A percentile compares a stretch with the other conserved stretches of the same genome.
These are phyloP conservation scores for Starmera quercuum DNA, from an alignment of 805 yeast genomes.

Conservation along the genomic window DNA sequence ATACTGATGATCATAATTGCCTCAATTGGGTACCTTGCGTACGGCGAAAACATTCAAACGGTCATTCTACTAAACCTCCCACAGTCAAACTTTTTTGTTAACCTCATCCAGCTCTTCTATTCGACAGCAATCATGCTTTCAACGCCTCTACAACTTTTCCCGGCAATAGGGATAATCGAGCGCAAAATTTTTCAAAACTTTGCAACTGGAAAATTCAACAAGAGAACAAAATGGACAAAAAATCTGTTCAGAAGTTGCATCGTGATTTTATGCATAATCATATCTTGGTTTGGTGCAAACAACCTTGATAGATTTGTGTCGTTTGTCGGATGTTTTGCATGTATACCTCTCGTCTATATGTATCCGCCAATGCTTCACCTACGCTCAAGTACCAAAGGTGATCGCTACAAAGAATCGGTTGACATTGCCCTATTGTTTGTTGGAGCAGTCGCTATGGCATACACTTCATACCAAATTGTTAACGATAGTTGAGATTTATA, in stretches of 20 bases:
- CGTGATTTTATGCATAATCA: slow-evolving; percentile 44
- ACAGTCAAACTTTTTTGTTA: slow-evolving; percentile 53
- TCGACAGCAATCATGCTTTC: slow-evolving; percentile 69
- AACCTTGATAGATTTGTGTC: slow-evolving; percentile 70
- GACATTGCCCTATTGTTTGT: slow-evolving; percentile 44
- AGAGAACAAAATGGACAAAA: slow-evolving; percentile 55
- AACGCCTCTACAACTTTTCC: slow-evolving; percentile 75
- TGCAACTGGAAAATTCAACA: slow-evolving; percentile 49
- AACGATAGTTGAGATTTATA: too few relatives aligned
- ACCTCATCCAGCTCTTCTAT: slow-evolving; percentile 61
- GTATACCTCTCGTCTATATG: slow-evolving; percentile 80
- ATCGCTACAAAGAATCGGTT: slow-evolving; percentile 27
- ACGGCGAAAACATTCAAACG: slow-evolving; percentile 56
- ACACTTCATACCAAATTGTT: slow-evolving; percentile 58
- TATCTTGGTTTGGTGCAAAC: slow-evolving; percentile 63
- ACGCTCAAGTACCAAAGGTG: slow-evolving; percentile 37
- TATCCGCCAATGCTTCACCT: slow-evolving; percentile 76
- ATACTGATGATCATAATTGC: slow-evolving; percentile 57
- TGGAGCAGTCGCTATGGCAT: slow-evolving; percentile 57
- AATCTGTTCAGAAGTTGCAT: slow-evolving; percentile 48
- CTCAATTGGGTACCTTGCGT: slow-evolving; percentile 60
- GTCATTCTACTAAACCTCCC: slow-evolving; percentile 70
- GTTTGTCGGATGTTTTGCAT: slow-evolving; percentile 77
- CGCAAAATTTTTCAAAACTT: slow-evolving; percentile 44
- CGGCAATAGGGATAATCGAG: slow-evolving; percentile 70